Conservation (phyloP, 2,329 filamentous ascomycete species). For the Stachybotrys chlorohalonatus region DNA sequence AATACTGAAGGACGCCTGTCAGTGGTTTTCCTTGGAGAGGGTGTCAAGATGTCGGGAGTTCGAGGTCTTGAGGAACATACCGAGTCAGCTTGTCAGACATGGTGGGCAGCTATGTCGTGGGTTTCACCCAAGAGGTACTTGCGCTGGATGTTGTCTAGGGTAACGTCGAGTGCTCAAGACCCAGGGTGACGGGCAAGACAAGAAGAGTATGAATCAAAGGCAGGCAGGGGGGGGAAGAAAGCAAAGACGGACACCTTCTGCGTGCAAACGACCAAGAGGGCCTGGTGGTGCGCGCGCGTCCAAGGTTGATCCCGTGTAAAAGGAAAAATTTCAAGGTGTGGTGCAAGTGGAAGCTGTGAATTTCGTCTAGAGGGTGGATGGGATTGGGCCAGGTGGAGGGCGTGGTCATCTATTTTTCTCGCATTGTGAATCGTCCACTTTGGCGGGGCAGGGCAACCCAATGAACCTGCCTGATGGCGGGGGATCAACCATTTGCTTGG, state of each 20-base stretch:
- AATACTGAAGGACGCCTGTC: conserved; percentile 52
- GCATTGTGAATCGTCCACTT: conserved; percentile 27
- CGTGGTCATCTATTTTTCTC: conserved; percentile 31
- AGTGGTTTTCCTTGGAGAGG: background rate
- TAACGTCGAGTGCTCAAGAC: background rate
- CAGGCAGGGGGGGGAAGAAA: conserved; percentile 2
- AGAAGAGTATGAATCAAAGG: background rate
- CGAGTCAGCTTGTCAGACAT: conserved; percentile 95
- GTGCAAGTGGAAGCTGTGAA: background rate
- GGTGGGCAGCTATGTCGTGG: conserved; percentile 21
- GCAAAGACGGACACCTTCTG: conserved; percentile 2
- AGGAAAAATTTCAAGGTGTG: background rate
- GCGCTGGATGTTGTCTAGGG: conserved; percentile 6
- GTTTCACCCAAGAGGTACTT: background rate
- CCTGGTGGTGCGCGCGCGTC: background rate
- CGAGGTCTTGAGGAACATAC: conserved; percentile 42
- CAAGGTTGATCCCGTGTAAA: background rate
- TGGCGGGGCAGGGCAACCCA: conserved; percentile 19
- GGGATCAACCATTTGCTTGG: no score
- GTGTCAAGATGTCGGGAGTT: background rate
- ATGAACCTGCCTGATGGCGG: background rate
- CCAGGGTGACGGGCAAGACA: background rate
- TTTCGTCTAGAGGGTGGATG: background rate
- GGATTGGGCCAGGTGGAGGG: conserved; percentile 5
- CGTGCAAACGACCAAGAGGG: background rate